Percentiles rank a stretch among this genome's conserved stretches.
phyloP scores from a whole-genome alignment of 371 early-diverging fungal species.

The Syncephalastrum racemosum region DNA sequence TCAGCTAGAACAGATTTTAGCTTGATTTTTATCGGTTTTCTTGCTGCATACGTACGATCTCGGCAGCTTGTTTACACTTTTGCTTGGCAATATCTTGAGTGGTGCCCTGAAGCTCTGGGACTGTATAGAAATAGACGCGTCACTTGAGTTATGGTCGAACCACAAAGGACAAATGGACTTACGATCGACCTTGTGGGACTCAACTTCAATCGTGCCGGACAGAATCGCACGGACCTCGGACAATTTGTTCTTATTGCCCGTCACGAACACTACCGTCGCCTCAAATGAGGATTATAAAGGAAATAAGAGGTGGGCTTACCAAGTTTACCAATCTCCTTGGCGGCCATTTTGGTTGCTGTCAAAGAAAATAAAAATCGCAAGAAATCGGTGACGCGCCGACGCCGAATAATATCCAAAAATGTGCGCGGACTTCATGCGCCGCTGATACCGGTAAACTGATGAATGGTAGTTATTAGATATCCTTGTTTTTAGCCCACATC shows the following conservation, averaged over 20 bases:
- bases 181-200: slow-evolving; percentile 74
- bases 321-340: slow-evolving; percentile 2
- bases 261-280: slow-evolving; percentile 46
- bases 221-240: slow-evolving; percentile 86
- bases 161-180: slow-evolving; percentile 14
- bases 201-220: slow-evolving; percentile 61
- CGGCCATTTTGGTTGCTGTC: slow-evolving; percentile 3
- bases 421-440: too few relatives aligned
- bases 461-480: too few relatives aligned
- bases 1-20: slow-evolving; percentile 40
- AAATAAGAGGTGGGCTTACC: slow-evolving; percentile 24
- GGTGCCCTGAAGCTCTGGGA: slow-evolving; percentile 89
- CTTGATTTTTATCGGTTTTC: not conserved
- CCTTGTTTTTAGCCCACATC: too few relatives aligned
- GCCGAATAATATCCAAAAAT: too few relatives aligned
- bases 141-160: not conserved
- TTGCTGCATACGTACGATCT: slow-evolving; percentile 39
- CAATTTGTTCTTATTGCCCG: slow-evolving; percentile 93
- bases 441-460: too few relatives aligned
- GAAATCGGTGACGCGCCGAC: too few relatives aligned
- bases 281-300: slow-evolving; percentile 6
- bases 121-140: slow-evolving; percentile 28
- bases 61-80: slow-evolving; percentile 79
- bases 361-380: not conserved
- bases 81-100: slow-evolving; percentile 73